A percentile compares a stretch with the other conserved stretches of the same genome.
Conservation (phyloP, 2,329 filamentous ascomycete species). For the Sarocladiaceae sp. region DNA sequence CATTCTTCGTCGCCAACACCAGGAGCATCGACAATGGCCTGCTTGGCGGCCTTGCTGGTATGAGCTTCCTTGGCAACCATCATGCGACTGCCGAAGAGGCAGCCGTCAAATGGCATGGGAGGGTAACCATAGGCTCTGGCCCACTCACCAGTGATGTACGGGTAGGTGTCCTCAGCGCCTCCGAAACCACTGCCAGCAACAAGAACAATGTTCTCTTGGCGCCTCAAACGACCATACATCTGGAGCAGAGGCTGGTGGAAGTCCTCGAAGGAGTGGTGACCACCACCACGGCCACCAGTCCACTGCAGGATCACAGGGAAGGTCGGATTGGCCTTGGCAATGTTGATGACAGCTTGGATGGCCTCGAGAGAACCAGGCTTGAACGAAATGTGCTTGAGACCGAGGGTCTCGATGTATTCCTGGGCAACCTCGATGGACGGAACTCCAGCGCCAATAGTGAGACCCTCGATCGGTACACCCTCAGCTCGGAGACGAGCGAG, state of each 20-base stretch:
- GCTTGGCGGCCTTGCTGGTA: conserved; percentile 81
- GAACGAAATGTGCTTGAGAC: conserved; percentile 89
- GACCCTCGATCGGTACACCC: conserved; percentile 84
- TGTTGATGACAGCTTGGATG: conserved; percentile 86
- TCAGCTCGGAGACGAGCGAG: conserved; percentile 76
- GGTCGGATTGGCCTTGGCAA: conserved; percentile 86
- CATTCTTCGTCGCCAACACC: conserved; percentile 79
- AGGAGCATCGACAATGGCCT: conserved; percentile 81
- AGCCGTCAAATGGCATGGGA: conserved; percentile 91
- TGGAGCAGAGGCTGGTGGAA: conserved; percentile 89
- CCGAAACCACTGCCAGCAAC: conserved; percentile 91
- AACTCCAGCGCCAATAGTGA: conserved; percentile 90
- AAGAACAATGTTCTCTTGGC: conserved; percentile 81
- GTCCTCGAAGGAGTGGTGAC: conserved; percentile 92
- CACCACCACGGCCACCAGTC: conserved; percentile 91
- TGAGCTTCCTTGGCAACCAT: conserved; percentile 93
- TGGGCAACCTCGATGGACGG: conserved; percentile 90
- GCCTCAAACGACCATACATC: conserved; percentile 86
- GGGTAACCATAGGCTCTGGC: conserved; percentile 83
- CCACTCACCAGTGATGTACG: conserved; percentile 87
- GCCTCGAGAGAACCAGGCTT: conserved; percentile 88
- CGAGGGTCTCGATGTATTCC: conserved; percentile 89
- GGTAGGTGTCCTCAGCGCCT: conserved; percentile 84
- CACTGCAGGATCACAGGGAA: conserved; percentile 94
- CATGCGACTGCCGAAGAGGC: conserved; percentile 85